phyloP scores from a whole-genome alignment of 208 protist species.

The Trypanosomatidae sp. region DNA sequence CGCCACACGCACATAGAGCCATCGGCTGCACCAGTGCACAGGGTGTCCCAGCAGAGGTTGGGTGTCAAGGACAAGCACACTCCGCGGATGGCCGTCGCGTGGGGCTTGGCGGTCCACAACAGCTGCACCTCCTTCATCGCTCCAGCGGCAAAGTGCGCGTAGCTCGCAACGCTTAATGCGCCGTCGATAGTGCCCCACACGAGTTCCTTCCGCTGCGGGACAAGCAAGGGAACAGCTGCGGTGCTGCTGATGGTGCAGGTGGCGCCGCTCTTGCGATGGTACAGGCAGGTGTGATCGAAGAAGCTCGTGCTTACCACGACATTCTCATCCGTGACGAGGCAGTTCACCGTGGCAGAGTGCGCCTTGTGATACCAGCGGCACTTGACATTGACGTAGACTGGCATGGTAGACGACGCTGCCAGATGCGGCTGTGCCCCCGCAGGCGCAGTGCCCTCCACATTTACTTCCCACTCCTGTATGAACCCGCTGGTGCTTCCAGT shows the following conservation, averaged over 20 bases:
- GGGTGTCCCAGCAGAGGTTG: conserved; percentile 13
- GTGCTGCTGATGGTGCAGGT: conserved; percentile 29
- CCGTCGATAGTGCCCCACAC: conserved; percentile 65
- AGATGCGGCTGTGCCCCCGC: not conserved
- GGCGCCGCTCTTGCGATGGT: conserved; percentile 33
- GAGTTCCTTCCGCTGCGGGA: conserved; percentile 50
- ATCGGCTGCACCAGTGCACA: conserved; percentile 28
- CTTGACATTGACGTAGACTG: conserved; percentile 8
- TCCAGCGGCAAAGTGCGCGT: conserved; percentile 51
- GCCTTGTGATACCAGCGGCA: conserved; percentile 62
- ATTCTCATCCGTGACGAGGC: conserved; percentile 61
- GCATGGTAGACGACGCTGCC: not conserved
- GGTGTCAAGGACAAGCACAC: conserved; percentile 24
- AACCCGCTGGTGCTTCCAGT: conserved; percentile 64
- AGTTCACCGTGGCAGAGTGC: conserved; percentile 46
- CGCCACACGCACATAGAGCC: conserved; percentile 27
- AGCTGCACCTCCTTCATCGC: conserved; percentile 24
- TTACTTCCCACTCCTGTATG: conserved; percentile 46
- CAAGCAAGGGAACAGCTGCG: conserved; percentile 34
- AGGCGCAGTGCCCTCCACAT: not conserved
- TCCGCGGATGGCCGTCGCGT: conserved; percentile 23
- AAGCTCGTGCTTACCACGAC: conserved; percentile 59
- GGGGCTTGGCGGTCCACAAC: conserved; percentile 22
- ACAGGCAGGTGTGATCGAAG: conserved; percentile 55
- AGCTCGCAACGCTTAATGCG: conserved; percentile 47